Evolutionary conservation across 306 rosid species (phyloP), one percentile per base, ranked within the genome.

Genomic region (Delonix regia): DNA sequence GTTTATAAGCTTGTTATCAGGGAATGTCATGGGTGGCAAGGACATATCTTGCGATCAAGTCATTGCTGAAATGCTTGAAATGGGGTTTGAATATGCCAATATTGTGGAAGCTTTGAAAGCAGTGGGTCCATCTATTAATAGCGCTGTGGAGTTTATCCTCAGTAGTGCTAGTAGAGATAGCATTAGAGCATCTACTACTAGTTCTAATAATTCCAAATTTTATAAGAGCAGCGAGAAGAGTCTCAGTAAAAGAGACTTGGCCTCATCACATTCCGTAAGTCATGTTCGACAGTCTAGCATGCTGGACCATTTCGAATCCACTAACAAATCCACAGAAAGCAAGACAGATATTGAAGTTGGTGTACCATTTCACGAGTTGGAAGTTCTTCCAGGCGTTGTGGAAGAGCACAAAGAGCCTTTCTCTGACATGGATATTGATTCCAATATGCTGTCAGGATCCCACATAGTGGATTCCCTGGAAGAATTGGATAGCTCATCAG

Each of bases 261-360:
- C 87, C 27, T 41, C 78, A 34, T 78, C 75, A 2, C 49, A 53
- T 51, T 42, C 80, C 25, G 38, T 11, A 27, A 61, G 73, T 74
- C 84, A 74, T 52, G 83, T 73, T 85, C 88, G 90, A 15, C 95
- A 94, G 78, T 87, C 94, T 16, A 89, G 89, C 82, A 85, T 90
- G 41, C 53, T 92, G 53, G 88, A 88, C 34, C 98, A 89, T 83
- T 89, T 90, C 69, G 88, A 80, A 64, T 55, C 88, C 55, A 30
- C 34, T n/a, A 49, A 56, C 80, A 73, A 80, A 73, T 41, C n/a
- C 15, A 86, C 62, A 41, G 69, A 76, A 44, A 67, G 77, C 36
- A 85, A 22, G 74, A 69, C 47, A 24, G 79, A 52, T 59, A 72
- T 12, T 71, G 80, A 56, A 41, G 38, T 42, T 66, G 79, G 71